These are phyloP conservation scores for Prosopis cineraria DNA, from an alignment of 306 rosid genomes.

Conservation along the genomic window DNA sequence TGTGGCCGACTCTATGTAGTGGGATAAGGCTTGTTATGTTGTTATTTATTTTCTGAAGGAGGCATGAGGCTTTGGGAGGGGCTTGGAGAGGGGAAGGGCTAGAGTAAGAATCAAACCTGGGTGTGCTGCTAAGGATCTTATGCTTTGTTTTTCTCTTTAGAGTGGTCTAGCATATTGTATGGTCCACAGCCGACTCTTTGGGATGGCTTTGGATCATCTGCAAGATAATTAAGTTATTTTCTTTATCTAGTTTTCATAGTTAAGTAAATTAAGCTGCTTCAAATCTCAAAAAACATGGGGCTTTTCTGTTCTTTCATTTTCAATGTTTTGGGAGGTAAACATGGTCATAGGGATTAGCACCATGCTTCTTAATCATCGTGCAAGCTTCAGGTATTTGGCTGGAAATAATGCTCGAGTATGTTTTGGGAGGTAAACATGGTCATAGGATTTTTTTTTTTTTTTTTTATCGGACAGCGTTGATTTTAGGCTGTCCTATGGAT, in stretches of 20 bases:
- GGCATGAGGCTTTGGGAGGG: neutral
- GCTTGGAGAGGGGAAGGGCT: neutral
- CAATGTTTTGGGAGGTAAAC: neutral
- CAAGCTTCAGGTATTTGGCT: neutral
- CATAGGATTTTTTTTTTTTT: neutral
- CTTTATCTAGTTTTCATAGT: neutral
- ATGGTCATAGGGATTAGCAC: neutral
- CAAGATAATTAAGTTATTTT: neutral
- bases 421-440: no score
- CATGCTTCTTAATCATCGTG: neutral
- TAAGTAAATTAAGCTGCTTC: neutral
- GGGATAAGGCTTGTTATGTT: no score
- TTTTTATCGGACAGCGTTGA: neutral
- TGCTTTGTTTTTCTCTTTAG: neutral
- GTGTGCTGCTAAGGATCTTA: neutral
- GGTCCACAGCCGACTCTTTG: neutral
- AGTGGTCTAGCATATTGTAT: neutral
- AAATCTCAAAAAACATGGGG: neutral
- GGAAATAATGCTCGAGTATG: neutral
- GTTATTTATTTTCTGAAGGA: neutral
- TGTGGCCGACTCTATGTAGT: no score
- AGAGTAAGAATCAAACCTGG: neutral
- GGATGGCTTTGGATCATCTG: neutral
- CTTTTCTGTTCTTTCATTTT: neutral
- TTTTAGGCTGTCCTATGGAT: neutral